Evolutionary conservation across 768 basidiomycete species (phyloP).

Genomic region (Lentinula guzmanii): DNA sequence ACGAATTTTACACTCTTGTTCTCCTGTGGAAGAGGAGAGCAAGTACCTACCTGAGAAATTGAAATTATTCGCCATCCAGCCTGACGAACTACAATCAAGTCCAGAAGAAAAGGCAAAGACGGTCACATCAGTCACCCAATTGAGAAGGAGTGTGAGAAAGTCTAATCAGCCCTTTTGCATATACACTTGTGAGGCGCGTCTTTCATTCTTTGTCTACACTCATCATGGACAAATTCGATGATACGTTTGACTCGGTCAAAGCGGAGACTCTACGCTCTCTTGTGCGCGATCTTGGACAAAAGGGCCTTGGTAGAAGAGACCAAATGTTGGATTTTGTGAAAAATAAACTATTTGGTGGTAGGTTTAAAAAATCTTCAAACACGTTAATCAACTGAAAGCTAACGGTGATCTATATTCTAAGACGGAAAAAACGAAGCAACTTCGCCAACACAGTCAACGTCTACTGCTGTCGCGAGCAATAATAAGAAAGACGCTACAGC

Average conservation of each 20-base stretch:
- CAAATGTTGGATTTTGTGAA: not conserved
- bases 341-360: not conserved
- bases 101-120: too few relatives aligned
- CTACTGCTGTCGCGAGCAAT: not conserved
- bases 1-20: not conserved
- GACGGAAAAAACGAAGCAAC: not conserved
- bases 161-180: too few relatives aligned
- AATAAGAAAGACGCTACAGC: not conserved
- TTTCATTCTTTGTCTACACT: not conserved
- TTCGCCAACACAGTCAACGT: not conserved
- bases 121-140: too few relatives aligned
- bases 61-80: too few relatives aligned
- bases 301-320: not conserved
- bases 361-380: not conserved
- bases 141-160: too few relatives aligned
- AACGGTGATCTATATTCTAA: too few relatives aligned
- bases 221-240: not conserved
- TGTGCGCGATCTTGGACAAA: not conserved
- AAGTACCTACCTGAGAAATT: too few relatives aligned
- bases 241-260: not conserved
- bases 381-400: too few relatives aligned
- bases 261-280: conserved; percentile 1
- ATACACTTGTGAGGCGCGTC: not conserved
- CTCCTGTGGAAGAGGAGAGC: too few relatives aligned
- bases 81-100: too few relatives aligned